phyloP scores from a whole-genome alignment of 352 stramenopile genomes.

The Pythium myriotylum region DNA sequence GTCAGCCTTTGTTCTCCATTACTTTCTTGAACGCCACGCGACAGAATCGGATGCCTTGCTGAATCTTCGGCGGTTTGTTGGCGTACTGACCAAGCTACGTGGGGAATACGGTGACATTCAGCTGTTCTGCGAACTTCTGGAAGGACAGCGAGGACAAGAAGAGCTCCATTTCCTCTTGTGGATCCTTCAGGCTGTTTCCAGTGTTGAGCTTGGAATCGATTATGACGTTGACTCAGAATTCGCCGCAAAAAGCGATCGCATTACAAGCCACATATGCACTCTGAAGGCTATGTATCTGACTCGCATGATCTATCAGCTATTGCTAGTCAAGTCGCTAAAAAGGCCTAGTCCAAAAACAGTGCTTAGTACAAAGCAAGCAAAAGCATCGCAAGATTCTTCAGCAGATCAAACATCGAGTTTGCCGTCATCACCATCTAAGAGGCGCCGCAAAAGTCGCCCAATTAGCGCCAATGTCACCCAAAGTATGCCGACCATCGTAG shows the following conservation, averaged over 20 bases:
- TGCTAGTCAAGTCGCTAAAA: conserved; percentile 39
- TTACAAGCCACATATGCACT: conserved; percentile 39
- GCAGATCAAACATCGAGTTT: conserved; percentile 4
- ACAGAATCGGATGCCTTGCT: conserved; percentile 34
- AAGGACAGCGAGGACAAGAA: conserved; percentile 35
- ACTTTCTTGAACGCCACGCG: conserved; percentile 53
- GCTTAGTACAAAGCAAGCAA: neutral
- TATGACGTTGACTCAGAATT: conserved; percentile 34
- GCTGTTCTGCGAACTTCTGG: conserved; percentile 65
- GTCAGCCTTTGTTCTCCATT: conserved; percentile 48
- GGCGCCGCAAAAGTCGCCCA: conserved; percentile 32
- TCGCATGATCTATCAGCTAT: conserved; percentile 47
- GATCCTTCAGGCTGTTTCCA: conserved; percentile 52
- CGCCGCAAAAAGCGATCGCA: neutral
- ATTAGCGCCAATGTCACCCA: neutral
- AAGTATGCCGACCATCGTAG: neutral
- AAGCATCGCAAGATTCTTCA: neutral
- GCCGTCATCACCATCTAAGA: conserved; percentile 30
- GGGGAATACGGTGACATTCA: conserved; percentile 37
- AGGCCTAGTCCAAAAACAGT: conserved; percentile 21
- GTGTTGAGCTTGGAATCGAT: conserved; percentile 45
- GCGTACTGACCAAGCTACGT: conserved; percentile 36
- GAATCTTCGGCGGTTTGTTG: conserved; percentile 42
- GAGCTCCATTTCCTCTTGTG: conserved; percentile 61
- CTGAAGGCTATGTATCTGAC: conserved; percentile 59